Base-by-base conservation (phyloP, 805 yeast species). In the Sungouiozyma ichnusensis region DNA sequence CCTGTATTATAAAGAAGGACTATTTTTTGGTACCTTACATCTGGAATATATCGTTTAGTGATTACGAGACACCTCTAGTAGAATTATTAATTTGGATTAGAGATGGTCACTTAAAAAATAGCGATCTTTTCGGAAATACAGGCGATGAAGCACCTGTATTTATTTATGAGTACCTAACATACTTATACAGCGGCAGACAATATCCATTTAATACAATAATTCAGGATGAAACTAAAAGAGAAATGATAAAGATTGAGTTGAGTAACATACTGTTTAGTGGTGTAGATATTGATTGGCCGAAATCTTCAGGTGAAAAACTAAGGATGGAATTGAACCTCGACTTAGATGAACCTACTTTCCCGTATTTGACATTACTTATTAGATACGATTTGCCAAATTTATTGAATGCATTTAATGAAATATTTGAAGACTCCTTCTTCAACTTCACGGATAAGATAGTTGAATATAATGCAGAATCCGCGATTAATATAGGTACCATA, bases 401-500 rank as follows among this genome's bases (percentile, higher is more conserved):
- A 62, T 69, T 88, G 31, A 67, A 80, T 0, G 73, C 84, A 15
- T 58, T 92, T 44, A 81, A 86, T 58, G 94, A 84, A 57, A 81
- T 83, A 7, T 79, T 90, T 54, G 97, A 90, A 55, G 94, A 86
- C 56, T 64, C 82, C 0, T 67, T 74, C 35, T 59, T 90, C 43
- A 85, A 87, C 57, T 86, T 78, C 16, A 78, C 76, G 3, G 44
- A 43, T 7, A 40, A 31, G n/a, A 38, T 66, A 20, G 55, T 62
- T 3, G 53, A 54, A 2, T 57, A 48, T 16, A 20, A 16, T 15
- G 31, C 24, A 14, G 32, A 20, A 36, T 45, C 44, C 16, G 55
- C 48, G 31, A 48, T 46, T 37, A 53, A 47, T 35, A 38, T 52
- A 29, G 52, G 17, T 18, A 39, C 39, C 17, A 43, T 42, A 32